Conservation (phyloP, 768 basidiomycete genomes). For the Mycena sanguinolenta region DNA sequence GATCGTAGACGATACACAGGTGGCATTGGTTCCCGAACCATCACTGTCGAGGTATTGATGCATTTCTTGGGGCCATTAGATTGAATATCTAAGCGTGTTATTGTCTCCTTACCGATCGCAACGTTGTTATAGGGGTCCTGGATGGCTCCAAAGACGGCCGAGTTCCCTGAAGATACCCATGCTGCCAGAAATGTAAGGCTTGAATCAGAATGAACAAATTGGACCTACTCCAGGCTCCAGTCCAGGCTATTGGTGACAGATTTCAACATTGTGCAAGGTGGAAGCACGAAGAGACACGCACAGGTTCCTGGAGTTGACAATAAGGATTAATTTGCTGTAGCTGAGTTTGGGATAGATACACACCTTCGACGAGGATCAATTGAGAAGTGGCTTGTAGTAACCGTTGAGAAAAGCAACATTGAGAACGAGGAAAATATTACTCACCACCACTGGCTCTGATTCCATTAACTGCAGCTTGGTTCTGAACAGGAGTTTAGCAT, state of each 20-base stretch:
- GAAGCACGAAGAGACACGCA: slow-evolving; percentile 10
- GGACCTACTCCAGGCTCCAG: slow-evolving; percentile 69
- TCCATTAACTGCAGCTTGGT: slow-evolving; percentile 76
- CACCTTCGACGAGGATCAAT: slow-evolving; percentile 62
- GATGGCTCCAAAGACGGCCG: slow-evolving; percentile 62
- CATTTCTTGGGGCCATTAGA: slow-evolving; percentile 60
- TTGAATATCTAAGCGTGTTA: slow-evolving; percentile 4
- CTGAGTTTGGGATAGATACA: not conserved
- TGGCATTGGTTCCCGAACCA: slow-evolving; percentile 66
- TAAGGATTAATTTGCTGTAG: not conserved
- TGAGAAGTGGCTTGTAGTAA: slow-evolving; percentile 61
- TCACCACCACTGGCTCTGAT: slow-evolving; percentile 66
- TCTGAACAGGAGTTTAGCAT: slow-evolving; percentile 45
- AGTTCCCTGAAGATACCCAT: slow-evolving; percentile 70
- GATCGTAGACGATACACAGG: slow-evolving; percentile 72
- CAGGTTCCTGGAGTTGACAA: slow-evolving; percentile 33
- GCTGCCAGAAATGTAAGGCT: slow-evolving; percentile 45
- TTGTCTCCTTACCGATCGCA: slow-evolving; percentile 60
- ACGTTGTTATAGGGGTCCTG: slow-evolving; percentile 73
- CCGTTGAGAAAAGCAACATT: not conserved
- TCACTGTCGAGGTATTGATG: slow-evolving; percentile 80
- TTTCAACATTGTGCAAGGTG: not conserved
- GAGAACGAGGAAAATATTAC: not conserved
- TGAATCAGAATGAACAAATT: no score
- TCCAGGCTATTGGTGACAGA: slow-evolving; percentile 55